Percentiles rank a stretch among this genome's conserved stretches.
These are phyloP conservation scores for Amanita rubescens DNA, from an alignment of 768 basidiomycete species.

Conservation along the genomic window DNA sequence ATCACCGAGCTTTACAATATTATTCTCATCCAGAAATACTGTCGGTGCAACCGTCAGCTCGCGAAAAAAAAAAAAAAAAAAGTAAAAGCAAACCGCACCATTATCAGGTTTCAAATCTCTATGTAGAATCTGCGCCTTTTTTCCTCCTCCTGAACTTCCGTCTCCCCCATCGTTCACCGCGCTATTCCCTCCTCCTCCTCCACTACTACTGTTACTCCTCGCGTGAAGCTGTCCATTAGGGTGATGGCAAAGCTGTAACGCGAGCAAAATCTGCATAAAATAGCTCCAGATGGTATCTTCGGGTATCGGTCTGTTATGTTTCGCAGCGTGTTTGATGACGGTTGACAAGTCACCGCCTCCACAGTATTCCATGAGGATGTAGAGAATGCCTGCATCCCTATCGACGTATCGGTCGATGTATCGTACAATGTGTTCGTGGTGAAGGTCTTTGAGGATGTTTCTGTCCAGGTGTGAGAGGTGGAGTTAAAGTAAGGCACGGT, in stretches of 20 bases:
- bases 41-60: neutral
- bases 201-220: slow-evolving; percentile 33
- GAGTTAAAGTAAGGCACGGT: neutral
- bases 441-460: slow-evolving; percentile 92
- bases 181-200: neutral
- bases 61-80: neutral
- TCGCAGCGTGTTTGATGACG: slow-evolving; percentile 74
- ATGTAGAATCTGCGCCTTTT: slow-evolving; percentile 77
- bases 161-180: slow-evolving; percentile 12
- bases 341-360: slow-evolving; percentile 91
- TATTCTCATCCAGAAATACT: slow-evolving; percentile 87
- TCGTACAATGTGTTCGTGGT: slow-evolving; percentile 94
- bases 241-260: slow-evolving; percentile 89
- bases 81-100: slow-evolving; percentile 39
- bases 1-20: slow-evolving; percentile 92
- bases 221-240: slow-evolving; percentile 47
- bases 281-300: slow-evolving; percentile 97
- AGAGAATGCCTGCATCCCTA: slow-evolving; percentile 81
- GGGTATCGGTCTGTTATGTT: slow-evolving; percentile 63
- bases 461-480: slow-evolving; percentile 30
- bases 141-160: slow-evolving; percentile 34
- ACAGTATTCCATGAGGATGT: slow-evolving; percentile 99
- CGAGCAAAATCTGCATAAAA: slow-evolving; percentile 87
- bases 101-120: slow-evolving; percentile 98
- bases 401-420: slow-evolving; percentile 93